Evolutionary conservation across 2,329 filamentous ascomycete genomes (phyloP).

Genomic region (Trichocomaceae sp.): DNA sequence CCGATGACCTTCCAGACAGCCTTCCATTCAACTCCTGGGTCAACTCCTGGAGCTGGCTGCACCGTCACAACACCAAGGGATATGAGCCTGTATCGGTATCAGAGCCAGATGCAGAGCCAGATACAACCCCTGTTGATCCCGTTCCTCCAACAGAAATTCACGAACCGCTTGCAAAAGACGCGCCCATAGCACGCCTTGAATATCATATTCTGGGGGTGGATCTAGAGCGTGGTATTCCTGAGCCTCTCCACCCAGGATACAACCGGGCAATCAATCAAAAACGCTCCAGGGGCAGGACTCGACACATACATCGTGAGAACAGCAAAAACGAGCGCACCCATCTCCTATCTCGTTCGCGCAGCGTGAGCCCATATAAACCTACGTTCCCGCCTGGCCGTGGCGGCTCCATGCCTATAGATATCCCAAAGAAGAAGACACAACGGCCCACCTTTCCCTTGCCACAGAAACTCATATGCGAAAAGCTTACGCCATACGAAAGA

Average conservation of each 20-base stretch:
- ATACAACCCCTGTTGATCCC: neutral
- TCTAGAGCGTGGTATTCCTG: neutral
- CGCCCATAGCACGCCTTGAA: neutral
- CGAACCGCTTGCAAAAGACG: neutral
- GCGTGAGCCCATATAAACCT: neutral
- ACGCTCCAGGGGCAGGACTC: neutral
- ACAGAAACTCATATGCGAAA: conserved; percentile 9
- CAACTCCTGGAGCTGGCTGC: conserved; percentile 9
- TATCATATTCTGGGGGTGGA: neutral
- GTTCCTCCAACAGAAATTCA: neutral
- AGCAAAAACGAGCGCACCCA: neutral
- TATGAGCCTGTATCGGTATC: neutral
- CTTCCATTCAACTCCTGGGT: neutral
- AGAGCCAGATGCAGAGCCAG: neutral
- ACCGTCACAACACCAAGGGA: neutral
- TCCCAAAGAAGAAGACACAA: neutral
- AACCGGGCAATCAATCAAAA: neutral
- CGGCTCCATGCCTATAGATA: neutral
- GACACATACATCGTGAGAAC: neutral
- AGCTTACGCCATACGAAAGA: conserved; percentile 7
- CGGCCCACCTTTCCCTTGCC: conserved; percentile 8
- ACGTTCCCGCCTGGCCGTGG: neutral
- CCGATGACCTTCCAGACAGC: neutral
- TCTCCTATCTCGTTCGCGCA: neutral
- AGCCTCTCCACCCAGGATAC: neutral